Evolutionary conservation across 176 grass and related monocot genomes (phyloP).

Genomic region (Hsuehochloa calcarea): DNA sequence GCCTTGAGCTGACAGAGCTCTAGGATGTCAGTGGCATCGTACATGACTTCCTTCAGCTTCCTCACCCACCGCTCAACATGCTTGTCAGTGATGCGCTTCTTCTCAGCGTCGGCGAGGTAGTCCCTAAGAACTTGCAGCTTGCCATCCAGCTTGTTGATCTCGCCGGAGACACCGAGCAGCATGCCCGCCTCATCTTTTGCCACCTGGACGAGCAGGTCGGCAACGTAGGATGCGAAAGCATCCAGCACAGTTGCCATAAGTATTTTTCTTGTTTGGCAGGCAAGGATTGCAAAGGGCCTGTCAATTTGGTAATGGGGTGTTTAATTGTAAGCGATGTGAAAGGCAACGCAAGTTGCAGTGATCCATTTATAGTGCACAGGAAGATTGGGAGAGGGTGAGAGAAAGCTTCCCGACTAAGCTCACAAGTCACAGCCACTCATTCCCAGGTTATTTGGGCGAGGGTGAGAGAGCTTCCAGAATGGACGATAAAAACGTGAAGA

Average conservation of each 20-base stretch:
- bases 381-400: no score
- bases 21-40: conserved; percentile 41
- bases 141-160: neutral
- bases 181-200: neutral
- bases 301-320: no score
- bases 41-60: conserved; percentile 36
- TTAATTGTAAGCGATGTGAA: no score
- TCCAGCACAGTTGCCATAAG: conserved; percentile 23
- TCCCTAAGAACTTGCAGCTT: neutral
- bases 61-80: neutral
- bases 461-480: no score
- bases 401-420: no score
- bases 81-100: neutral
- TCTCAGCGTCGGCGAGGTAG: conserved; percentile 10
- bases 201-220: neutral
- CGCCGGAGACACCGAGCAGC: neutral
- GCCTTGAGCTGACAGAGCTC: conserved; percentile 12
- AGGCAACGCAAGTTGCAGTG: no score
- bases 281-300: no score
- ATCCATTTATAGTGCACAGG: no score
- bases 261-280: no score
- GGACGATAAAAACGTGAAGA: no score
- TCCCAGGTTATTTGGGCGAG: no score
- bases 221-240: neutral
- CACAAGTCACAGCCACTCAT: no score